Evolutionary conservation across 805 yeast species (phyloP), one percentile per base, ranked within the genome.

Genomic region (Cephaloascus albidus): DNA sequence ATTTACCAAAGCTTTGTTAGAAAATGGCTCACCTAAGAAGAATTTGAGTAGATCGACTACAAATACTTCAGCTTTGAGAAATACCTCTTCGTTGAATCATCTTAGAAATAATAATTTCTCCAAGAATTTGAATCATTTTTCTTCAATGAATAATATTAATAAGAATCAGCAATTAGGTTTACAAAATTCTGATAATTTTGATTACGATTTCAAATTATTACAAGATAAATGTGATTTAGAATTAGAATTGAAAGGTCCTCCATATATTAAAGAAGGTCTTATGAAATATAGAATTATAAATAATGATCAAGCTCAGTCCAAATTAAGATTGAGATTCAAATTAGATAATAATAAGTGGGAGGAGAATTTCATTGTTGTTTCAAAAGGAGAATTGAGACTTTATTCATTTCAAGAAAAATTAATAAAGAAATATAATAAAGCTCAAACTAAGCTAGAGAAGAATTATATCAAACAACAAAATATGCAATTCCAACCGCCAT

Each of bases 191-290:
- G 36, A 34, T 20, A 34, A 34, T 20, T 34, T 34, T 34, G 36
- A 34, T 6, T 18, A 42, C 20, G 42, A 33, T 32, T 35, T 17
- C n/a, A 19, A 31, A 18, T 37, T 40, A 15, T 10, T 42, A 16
- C 16, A 39, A 30, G 17, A 39, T 45, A 69, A 69, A 26, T 70
- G 68, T 42, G 87, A 81, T 54, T 66, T 74, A 45, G 74, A 73
- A 31, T 61, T 81, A 41, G 88, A 80, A 50, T 62, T 77, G 36
- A 70, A 70, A 38, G 90, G 90, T 1, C 78, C 89, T 1, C 90
- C 93, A 1, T 83, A 85, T 76, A 68, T 79, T 41, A 80, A 83
- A 52, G 90, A 83, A 58, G 90, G 93, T 1, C 50, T 83, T 30
- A 62, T 79, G 46, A 65, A 72, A 45, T 55, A 64, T 48, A 59